A percentile compares a stretch with the other conserved stretches of the same genome.
Conservation (phyloP, 2,329 filamentous ascomycete genomes). For the Rhynchosporium graminicola region DNA sequence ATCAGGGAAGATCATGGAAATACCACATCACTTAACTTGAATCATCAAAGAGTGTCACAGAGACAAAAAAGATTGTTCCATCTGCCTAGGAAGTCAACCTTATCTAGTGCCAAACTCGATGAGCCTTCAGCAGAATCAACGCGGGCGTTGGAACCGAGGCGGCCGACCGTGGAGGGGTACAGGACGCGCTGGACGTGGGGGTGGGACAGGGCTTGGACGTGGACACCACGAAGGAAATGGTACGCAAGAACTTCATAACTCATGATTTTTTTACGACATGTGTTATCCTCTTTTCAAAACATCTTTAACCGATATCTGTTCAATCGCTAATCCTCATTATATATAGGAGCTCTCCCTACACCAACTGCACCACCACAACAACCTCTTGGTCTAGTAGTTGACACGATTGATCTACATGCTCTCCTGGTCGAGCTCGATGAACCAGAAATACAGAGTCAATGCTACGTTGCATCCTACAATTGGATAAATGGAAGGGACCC, state of each 20-base stretch:
- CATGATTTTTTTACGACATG: no score
- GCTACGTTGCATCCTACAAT: conserved; percentile 54
- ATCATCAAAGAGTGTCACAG: no score
- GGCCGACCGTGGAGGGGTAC: background rate
- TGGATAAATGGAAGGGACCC: conserved; percentile 45
- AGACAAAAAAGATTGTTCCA: background rate
- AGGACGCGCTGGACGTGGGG: background rate
- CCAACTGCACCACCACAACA: background rate
- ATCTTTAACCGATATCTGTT: no score
- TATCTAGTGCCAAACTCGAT: background rate
- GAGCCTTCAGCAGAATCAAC: background rate
- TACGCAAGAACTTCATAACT: background rate
- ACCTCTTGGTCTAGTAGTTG: conserved; percentile 25
- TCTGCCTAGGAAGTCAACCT: background rate
- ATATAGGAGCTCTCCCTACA: background rate
- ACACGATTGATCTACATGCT: conserved; percentile 25
- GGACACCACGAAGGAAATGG: background rate
- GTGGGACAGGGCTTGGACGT: conserved; percentile 3
- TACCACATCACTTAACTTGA: no score
- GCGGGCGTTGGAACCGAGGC: conserved; percentile 4
- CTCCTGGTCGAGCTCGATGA: conserved; percentile 31
- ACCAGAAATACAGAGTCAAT: conserved; percentile 43
- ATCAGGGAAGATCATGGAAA: background rate
- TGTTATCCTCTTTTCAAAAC: no score
- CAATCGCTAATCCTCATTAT: no score